phyloP scores from a whole-genome alignment of 768 basidiomycete genomes.

The Suillus americanus region DNA sequence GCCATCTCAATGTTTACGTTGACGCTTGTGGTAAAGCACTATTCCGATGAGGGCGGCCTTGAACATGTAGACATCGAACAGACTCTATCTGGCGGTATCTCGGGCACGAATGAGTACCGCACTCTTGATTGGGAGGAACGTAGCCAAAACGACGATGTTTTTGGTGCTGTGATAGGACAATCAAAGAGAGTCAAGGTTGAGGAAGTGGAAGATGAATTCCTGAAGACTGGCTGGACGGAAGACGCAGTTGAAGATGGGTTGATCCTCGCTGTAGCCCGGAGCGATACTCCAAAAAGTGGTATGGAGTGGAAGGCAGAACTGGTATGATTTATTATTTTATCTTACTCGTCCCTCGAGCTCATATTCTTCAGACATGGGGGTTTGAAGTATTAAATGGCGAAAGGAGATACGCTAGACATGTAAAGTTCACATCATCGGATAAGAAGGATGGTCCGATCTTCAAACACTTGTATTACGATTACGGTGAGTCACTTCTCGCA shows the following conservation, averaged over 20 bases:
- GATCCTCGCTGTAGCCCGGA: slow-evolving; percentile 44
- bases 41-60: slow-evolving; percentile 53
- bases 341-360: slow-evolving; percentile 2
- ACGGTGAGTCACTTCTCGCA: slow-evolving; percentile 45
- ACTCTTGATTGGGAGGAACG: slow-evolving; percentile 56
- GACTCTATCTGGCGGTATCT: slow-evolving; percentile 59
- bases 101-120: slow-evolving; percentile 56
- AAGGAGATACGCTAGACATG: slow-evolving; percentile 58
- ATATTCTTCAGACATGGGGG: slow-evolving; percentile 52
- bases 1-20: slow-evolving; percentile 57
- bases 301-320: slow-evolving; percentile 63
- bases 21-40: slow-evolving; percentile 63
- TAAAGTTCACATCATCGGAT: slow-evolving; percentile 62
- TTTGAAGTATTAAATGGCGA: slow-evolving; percentile 58
- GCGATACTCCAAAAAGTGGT: slow-evolving; percentile 62
- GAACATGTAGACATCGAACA: slow-evolving; percentile 73
- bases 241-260: slow-evolving; percentile 37
- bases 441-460: slow-evolving; percentile 51
- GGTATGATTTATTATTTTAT: slow-evolving; percentile 36
- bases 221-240: slow-evolving; percentile 43
- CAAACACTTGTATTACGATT: slow-evolving; percentile 63
- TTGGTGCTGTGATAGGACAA: slow-evolving; percentile 57
- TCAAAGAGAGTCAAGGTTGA: slow-evolving; percentile 49
- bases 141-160: slow-evolving; percentile 56
- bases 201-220: slow-evolving; percentile 43